Evolutionary conservation across 208 protist genomes (phyloP).

Genomic region (Crithidia brevicula): DNA sequence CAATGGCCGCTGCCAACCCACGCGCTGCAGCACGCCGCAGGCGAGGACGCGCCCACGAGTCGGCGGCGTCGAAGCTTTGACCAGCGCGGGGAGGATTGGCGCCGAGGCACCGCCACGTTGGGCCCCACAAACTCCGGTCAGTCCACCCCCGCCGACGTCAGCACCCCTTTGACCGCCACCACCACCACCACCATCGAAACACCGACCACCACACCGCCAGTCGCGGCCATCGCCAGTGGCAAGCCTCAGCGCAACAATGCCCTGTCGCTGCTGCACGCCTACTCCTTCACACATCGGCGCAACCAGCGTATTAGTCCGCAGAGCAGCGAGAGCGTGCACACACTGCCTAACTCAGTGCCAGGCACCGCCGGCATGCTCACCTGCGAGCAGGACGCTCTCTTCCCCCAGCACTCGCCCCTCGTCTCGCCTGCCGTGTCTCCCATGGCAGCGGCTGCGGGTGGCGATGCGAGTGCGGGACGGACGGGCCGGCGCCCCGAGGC

Average conservation of each 20-base stretch:
- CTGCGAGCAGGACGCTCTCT: conserved; percentile 18
- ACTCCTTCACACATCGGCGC: neutral
- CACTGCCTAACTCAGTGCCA: conserved; percentile 13
- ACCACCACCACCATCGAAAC: neutral
- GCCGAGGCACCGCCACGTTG: neutral
- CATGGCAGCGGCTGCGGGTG: conserved; percentile 3
- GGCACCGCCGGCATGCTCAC: conserved; percentile 17
- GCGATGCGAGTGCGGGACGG: too few species aligned
- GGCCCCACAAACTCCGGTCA: neutral
- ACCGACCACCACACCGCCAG: conserved; percentile 7
- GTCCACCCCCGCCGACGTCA: neutral
- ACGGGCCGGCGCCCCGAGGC: neutral
- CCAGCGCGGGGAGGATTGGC: neutral
- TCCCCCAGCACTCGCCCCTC: conserved; percentile 9
- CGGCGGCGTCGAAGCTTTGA: neutral
- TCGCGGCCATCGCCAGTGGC: neutral
- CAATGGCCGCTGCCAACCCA: conserved; percentile 4
- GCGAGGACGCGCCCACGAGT: neutral
- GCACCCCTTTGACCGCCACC: conserved; percentile 13
- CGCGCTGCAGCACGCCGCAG: neutral
- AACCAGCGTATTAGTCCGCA: conserved; percentile 1
- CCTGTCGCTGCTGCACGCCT: conserved; percentile 1
- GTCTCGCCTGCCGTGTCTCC: conserved; percentile 18
- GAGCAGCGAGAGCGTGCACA: conserved; percentile 16
- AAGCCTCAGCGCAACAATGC: neutral